Evolutionary conservation across 106 monocot species (phyloP).

Genomic region (Dioscorea alata): DNA sequence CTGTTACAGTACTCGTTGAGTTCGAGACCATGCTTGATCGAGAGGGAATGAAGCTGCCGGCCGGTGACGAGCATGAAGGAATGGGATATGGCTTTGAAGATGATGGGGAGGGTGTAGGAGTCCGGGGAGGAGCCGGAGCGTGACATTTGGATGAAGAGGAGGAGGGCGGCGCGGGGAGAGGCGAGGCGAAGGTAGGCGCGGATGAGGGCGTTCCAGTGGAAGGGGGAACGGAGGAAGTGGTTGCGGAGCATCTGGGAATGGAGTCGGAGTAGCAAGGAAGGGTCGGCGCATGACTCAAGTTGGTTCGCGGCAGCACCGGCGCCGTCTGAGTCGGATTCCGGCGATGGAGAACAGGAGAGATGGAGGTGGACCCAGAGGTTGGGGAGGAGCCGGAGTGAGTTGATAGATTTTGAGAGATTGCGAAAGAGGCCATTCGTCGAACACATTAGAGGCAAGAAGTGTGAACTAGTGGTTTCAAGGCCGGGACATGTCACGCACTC

Average conservation of each 20-base stretch:
- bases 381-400: too few species aligned
- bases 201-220: constrained; percentile 58
- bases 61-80: constrained; percentile 13
- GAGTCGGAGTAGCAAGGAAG: constrained; percentile 10
- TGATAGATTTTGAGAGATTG: too few species aligned
- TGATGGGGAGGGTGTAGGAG: constrained; percentile 59
- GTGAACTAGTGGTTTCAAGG: too few species aligned
- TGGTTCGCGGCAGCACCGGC: constrained; percentile 1
- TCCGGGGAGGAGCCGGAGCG: constrained; percentile 35
- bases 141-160: constrained; percentile 34
- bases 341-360: too few species aligned
- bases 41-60: constrained; percentile 44
- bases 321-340: neutral
- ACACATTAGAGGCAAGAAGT: too few species aligned
- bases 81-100: constrained; percentile 48
- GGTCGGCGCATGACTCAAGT: constrained; percentile 33
- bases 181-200: constrained; percentile 42
- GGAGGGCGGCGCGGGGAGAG: constrained; percentile 22
- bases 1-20: constrained; percentile 43
- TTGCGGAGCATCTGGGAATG: constrained; percentile 34
- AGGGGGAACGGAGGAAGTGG: constrained; percentile 21
- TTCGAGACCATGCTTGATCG: constrained; percentile 35
- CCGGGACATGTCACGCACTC: too few species aligned
- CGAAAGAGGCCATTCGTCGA: too few species aligned
- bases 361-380: too few species aligned